phyloP scores from a whole-genome alignment of 169 alveolate species.

The Ichthyophthirius multifiliis region DNA sequence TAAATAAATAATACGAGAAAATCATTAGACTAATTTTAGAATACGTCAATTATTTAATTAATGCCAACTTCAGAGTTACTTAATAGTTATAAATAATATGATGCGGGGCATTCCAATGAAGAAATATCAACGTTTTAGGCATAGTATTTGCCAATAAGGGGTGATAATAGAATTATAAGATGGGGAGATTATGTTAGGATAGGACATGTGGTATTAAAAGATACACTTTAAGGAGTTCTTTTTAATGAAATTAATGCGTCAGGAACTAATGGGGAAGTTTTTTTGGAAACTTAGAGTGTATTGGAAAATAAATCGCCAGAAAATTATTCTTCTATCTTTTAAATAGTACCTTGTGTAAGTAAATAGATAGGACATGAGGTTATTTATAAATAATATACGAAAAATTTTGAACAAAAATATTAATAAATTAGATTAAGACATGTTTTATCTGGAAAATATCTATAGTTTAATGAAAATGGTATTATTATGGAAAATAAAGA shows the following conservation, averaged over 20 bases:
- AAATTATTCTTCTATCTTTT: not conserved
- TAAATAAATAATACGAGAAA: too few relatives aligned
- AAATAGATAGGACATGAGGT: not conserved
- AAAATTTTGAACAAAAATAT: too few relatives aligned
- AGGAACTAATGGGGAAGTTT: not conserved
- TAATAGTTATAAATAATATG: too few relatives aligned
- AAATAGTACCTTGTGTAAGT: not conserved
- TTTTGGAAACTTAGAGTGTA: not conserved
- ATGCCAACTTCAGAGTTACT: too few relatives aligned
- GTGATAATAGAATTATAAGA: not conserved
- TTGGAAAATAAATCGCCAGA: not conserved
- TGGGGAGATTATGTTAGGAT: slow-evolving; percentile 22
- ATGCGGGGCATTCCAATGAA: slow-evolving; percentile 21
- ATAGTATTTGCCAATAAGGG: too few relatives aligned
- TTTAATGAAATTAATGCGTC: not conserved
- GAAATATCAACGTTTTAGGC: not conserved
- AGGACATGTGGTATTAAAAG: not conserved
- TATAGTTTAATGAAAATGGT: not conserved
- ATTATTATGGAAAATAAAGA: too few relatives aligned
- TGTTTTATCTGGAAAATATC: not conserved
- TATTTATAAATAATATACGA: too few relatives aligned
- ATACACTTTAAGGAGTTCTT: not conserved
- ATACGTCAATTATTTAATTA: too few relatives aligned
- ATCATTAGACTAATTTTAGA: too few relatives aligned
- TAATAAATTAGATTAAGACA: not conserved